These are phyloP conservation scores for Cochlearia excelsa DNA, from an alignment of 345 rosid genomes.

Conservation along the genomic window DNA sequence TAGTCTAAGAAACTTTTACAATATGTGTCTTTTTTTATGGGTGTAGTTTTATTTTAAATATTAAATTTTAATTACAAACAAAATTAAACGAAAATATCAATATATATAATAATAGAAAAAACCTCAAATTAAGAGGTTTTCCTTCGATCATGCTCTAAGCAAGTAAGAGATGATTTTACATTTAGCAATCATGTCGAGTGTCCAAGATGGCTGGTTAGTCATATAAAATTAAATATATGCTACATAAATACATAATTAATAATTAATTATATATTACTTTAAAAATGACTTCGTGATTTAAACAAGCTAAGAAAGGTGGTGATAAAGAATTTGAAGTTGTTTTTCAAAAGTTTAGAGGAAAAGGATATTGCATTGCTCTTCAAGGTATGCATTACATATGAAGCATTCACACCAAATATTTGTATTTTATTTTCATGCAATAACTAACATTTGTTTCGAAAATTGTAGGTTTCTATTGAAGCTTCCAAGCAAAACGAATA, in stretches of 20 bases:
- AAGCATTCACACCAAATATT: neutral
- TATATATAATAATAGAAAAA: no score
- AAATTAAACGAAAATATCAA: no score
- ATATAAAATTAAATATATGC: neutral
- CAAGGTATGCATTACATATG: slow-evolving; percentile 20
- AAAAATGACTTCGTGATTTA: neutral
- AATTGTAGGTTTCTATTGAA: slow-evolving; percentile 42
- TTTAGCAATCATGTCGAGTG: slow-evolving; percentile 49
- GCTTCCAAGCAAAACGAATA: slow-evolving; percentile 32
- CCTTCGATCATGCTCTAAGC: slow-evolving; percentile 16
- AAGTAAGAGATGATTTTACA: slow-evolving; percentile 43
- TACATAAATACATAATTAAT: neutral
- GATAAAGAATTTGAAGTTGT: slow-evolving; percentile 20
- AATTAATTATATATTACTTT: no score
- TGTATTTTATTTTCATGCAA: no score
- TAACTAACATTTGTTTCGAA: no score
- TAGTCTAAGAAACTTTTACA: no score
- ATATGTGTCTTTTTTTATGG: no score
- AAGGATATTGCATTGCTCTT: slow-evolving; percentile 24
- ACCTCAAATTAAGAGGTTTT: no score
- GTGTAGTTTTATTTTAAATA: no score
- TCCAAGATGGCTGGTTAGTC: slow-evolving; percentile 40
- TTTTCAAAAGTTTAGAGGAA: slow-evolving; percentile 33
- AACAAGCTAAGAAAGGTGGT: slow-evolving; percentile 25
- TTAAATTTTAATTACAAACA: no score